A percentile compares a stretch with the other conserved stretches of the same genome.
These are phyloP conservation scores for Ettlia oleoabundans DNA, from an alignment of 139 green algal species.

Conservation along the genomic window DNA sequence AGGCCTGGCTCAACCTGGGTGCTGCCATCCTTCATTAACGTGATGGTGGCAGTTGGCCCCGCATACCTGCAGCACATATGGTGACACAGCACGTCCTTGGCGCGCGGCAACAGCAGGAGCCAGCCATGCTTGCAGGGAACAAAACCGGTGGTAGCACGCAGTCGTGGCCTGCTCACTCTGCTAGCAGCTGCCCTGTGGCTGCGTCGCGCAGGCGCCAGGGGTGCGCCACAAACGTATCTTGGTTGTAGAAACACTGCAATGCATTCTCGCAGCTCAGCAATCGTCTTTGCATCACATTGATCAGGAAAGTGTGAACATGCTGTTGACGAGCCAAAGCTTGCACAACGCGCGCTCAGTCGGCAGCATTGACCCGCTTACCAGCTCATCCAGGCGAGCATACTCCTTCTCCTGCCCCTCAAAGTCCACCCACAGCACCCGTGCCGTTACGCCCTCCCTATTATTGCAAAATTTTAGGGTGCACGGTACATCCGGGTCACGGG, in stretches of 20 bases:
- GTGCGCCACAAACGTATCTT: constrained; percentile 61
- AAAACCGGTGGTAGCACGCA: too few species aligned
- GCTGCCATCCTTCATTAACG: constrained; percentile 19
- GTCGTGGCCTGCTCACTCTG: too few species aligned
- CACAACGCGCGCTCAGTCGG: too few species aligned
- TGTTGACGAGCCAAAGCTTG: too few species aligned
- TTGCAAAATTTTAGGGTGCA: constrained; percentile 6
- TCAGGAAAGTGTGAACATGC: background rate
- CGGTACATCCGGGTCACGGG: background rate
- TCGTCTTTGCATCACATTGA: background rate
- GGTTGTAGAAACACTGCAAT: background rate
- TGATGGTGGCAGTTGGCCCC: constrained; percentile 43
- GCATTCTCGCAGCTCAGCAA: background rate
- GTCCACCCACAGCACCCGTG: constrained; percentile 51
- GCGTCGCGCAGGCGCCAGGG: constrained; percentile 46
- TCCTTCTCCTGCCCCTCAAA: constrained; percentile 44
- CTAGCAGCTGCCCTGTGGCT: background rate
- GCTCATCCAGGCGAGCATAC: background rate
- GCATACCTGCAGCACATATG: too few species aligned
- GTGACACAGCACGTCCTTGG: too few species aligned
- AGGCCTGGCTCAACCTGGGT: constrained; percentile 19
- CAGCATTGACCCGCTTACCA: background rate
- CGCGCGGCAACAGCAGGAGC: too few species aligned
- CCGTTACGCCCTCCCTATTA: background rate
- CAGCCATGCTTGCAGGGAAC: too few species aligned